Percentiles rank a stretch among this genome's conserved stretches.
Conservation (phyloP, 345 rosid genomes). For the Gossypium sturtianum region DNA sequence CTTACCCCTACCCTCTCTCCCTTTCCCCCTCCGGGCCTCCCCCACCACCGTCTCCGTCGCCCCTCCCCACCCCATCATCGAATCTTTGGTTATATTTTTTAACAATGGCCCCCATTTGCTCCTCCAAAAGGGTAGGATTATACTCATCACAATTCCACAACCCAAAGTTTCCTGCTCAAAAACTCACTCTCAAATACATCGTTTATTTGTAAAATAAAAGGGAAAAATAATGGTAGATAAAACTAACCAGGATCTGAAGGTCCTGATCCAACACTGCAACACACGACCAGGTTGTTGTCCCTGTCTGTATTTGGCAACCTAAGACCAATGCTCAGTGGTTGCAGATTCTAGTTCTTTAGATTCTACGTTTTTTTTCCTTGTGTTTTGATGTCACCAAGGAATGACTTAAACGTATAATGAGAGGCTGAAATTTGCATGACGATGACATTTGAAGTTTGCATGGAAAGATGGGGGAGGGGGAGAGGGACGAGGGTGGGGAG, state of each 20-base stretch:
- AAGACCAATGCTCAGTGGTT: neutral
- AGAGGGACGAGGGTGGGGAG: too few species aligned
- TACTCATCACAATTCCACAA: slow-evolving; percentile 33
- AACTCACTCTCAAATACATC: neutral
- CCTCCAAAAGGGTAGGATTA: slow-evolving; percentile 33
- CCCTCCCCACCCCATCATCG: too few species aligned
- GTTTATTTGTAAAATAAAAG: neutral
- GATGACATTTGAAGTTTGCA: neutral
- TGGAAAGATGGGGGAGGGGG: neutral
- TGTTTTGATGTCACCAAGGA: neutral
- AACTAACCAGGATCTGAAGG: slow-evolving; percentile 1
- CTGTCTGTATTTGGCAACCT: neutral
- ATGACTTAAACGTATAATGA: neutral
- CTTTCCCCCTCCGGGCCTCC: too few species aligned
- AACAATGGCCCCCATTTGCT: slow-evolving; percentile 38
- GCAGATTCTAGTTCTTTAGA: neutral
- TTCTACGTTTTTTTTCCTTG: neutral
- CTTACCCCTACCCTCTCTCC: too few species aligned
- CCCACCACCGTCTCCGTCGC: too few species aligned
- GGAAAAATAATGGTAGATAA: neutral
- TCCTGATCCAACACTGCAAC: slow-evolving; percentile 2
- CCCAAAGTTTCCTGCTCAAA: slow-evolving; percentile 42
- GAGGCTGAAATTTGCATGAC: neutral
- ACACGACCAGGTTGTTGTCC: neutral
- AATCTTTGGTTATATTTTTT: neutral